Evolutionary conservation across 2,329 filamentous ascomycete species (phyloP).

Genomic region (Xylariaceae sp.): DNA sequence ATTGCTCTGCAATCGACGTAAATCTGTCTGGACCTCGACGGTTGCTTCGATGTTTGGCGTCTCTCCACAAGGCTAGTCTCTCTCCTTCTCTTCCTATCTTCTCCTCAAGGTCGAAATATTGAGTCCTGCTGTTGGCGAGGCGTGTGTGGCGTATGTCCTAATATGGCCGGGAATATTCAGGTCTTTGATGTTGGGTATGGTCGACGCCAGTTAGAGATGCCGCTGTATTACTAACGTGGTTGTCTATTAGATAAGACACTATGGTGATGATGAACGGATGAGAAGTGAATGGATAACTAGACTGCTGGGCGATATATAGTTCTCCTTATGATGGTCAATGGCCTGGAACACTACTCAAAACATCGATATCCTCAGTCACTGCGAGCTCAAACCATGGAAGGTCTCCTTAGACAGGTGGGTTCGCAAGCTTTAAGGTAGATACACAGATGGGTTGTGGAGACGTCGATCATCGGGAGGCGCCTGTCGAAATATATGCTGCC

Average conservation of each 20-base stretch:
- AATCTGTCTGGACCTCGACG: neutral
- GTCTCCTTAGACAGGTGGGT: constrained; percentile 31
- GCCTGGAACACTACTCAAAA: constrained; percentile 12
- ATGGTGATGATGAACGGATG: constrained; percentile 13
- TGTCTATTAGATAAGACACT: too few relatives aligned
- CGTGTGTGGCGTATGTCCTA: too few relatives aligned
- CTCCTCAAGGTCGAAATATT: neutral
- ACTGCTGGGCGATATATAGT: constrained; percentile 7
- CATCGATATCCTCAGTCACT: constrained; percentile 2
- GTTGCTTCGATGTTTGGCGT: constrained; percentile 2
- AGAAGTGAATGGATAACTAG: neutral
- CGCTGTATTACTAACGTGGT: too few relatives aligned
- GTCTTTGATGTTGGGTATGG: too few relatives aligned
- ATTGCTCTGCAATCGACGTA: neutral
- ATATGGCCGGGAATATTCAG: too few relatives aligned
- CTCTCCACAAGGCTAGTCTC: constrained; percentile 9
- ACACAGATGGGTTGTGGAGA: constrained; percentile 38
- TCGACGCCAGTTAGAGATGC: too few relatives aligned
- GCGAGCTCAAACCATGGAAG: constrained; percentile 15
- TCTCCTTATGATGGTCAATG: constrained; percentile 5
- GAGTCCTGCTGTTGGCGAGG: neutral
- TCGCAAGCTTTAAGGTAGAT: constrained; percentile 35
- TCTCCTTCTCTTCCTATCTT: constrained; percentile 9
- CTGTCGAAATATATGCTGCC: constrained; percentile 42
- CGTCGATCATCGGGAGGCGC: constrained; percentile 45